phyloP scores from a whole-genome alignment of 352 stramenopile genomes.

The Phytophthora ohioensis region DNA sequence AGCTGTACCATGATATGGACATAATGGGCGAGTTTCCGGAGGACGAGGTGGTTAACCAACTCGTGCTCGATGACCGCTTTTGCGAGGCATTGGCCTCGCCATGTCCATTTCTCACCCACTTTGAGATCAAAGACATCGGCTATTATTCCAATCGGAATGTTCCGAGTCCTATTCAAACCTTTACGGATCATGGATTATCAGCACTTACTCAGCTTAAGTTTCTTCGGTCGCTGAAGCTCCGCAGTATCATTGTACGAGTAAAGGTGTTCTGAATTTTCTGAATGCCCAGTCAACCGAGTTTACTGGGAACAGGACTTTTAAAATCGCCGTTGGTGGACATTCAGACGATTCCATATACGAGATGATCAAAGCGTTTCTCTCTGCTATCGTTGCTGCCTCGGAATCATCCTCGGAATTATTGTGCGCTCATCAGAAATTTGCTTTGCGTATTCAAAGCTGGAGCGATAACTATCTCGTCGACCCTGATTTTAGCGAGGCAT shows the following conservation, averaged over 20 bases:
- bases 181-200: slow-evolving; percentile 43
- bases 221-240: slow-evolving; percentile 41
- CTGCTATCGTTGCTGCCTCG: too few relatives aligned
- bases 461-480: slow-evolving; percentile 18
- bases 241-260: slow-evolving; percentile 41
- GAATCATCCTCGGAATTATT: background rate
- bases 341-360: slow-evolving; percentile 34
- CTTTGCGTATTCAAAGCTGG: slow-evolving; percentile 24
- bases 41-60: slow-evolving; percentile 36
- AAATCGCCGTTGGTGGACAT: slow-evolving; percentile 42
- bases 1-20: slow-evolving; percentile 41
- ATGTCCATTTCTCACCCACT: slow-evolving; percentile 35
- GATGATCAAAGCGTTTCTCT: slow-evolving; percentile 18
- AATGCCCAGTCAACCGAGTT: slow-evolving; percentile 37
- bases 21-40: slow-evolving; percentile 24
- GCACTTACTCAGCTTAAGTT: slow-evolving; percentile 44
- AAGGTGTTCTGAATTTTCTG: slow-evolving; percentile 43
- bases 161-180: slow-evolving; percentile 33
- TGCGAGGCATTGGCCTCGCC: slow-evolving; percentile 18
- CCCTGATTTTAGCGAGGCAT: slow-evolving; percentile 11
- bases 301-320: slow-evolving; percentile 36
- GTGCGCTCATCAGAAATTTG: slow-evolving; percentile 20
- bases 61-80: slow-evolving; percentile 46
- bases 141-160: slow-evolving; percentile 39
- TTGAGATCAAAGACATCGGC: slow-evolving; percentile 37